Conservation (phyloP, 1,139 yeast species). For the Magnusiomyces ingens region DNA sequence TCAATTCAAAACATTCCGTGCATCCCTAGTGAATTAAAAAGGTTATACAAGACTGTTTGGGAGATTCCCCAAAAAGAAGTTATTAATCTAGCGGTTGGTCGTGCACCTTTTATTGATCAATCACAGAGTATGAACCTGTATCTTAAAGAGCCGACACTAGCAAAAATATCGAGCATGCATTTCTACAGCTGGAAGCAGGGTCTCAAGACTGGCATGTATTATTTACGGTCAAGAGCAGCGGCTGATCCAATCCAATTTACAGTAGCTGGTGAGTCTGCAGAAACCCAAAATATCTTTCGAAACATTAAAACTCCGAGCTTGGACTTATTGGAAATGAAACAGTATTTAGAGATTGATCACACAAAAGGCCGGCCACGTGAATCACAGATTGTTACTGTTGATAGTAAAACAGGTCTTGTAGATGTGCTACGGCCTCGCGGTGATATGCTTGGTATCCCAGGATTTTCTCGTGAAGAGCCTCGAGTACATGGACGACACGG, state of each 20-base stretch:
- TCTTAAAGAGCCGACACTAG: conserved; percentile 81
- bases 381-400: background rate
- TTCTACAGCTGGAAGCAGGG: conserved; percentile 98
- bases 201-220: conserved; percentile 93
- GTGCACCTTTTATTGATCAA: conserved; percentile 91
- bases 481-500: background rate
- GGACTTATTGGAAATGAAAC: background rate
- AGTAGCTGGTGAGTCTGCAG: conserved; percentile 45
- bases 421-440: background rate
- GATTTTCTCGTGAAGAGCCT: background rate
- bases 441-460: background rate
- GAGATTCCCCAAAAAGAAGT: conserved; percentile 84
- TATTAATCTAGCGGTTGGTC: conserved; percentile 93
- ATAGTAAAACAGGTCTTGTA: background rate
- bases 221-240: conserved; percentile 92
- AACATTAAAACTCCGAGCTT: background rate
- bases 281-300: background rate
- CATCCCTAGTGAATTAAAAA: conserved; percentile 72
- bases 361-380: background rate
- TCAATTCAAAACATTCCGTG: conserved; percentile 73
- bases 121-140: conserved; percentile 87
- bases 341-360: background rate
- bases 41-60: conserved; percentile 91
- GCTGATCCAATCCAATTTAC: conserved; percentile 92
- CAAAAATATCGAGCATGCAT: conserved; percentile 94